Conservation (phyloP, 192 early-diverging fungal species). For the Chytriomyces sp. region DNA sequence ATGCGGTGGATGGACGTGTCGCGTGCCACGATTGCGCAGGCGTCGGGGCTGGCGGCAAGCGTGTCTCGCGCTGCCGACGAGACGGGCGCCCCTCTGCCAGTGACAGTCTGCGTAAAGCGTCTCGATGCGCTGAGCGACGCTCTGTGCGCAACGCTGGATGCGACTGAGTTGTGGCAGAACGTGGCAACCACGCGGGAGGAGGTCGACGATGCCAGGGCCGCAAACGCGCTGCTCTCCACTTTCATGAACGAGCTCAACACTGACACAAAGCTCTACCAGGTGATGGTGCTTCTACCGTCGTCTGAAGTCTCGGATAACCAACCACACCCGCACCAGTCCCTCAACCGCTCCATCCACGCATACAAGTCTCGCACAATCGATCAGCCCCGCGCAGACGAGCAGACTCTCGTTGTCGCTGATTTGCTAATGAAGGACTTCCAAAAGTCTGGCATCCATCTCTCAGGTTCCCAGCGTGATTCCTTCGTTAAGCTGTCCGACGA, state of each 20-base stretch:
- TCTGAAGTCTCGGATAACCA: neutral
- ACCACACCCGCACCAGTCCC: conserved; percentile 45
- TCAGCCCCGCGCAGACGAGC: conserved; percentile 40
- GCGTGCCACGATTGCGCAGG: too few relatives aligned
- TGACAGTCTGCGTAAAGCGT: conserved; percentile 75
- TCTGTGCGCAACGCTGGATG: conserved; percentile 89
- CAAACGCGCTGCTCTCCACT: conserved; percentile 72
- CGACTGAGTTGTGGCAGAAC: conserved; percentile 88
- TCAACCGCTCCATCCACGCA: conserved; percentile 67
- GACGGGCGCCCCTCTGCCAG: neutral
- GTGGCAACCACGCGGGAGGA: conserved; percentile 79
- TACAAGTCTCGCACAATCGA: conserved; percentile 22
- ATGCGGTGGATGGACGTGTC: too few relatives aligned
- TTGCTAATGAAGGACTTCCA: conserved; percentile 92
- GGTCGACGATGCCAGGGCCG: conserved; percentile 74
- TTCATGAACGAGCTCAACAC: conserved; percentile 95
- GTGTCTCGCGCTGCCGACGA: neutral
- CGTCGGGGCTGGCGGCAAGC: too few relatives aligned
- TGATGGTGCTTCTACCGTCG: conserved; percentile 26
- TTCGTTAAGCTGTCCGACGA: conserved; percentile 85
- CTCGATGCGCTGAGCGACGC: conserved; percentile 87
- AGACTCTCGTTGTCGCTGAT: conserved; percentile 63
- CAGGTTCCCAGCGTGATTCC: conserved; percentile 57
- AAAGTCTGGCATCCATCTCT: conserved; percentile 90
- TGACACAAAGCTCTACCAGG: conserved; percentile 78